These are phyloP conservation scores for Alternaria sp. DNA, from an alignment of 2,329 filamentous ascomycete genomes.

Conservation along the genomic window DNA sequence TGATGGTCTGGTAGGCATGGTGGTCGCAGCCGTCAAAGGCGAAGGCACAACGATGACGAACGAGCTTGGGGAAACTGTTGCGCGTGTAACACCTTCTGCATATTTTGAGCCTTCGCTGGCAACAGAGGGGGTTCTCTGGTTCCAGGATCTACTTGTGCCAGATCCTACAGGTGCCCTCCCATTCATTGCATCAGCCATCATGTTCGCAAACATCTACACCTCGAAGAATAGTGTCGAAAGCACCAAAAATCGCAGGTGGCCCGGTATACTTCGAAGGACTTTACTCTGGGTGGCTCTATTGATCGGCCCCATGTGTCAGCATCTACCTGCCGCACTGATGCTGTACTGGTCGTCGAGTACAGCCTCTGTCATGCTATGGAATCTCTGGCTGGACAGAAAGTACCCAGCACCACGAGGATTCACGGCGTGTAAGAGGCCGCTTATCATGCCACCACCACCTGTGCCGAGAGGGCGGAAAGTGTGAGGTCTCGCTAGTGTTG, in stretches of 20 bases:
- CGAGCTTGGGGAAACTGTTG: conserved; percentile 10
- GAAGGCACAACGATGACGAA: conserved; percentile 2
- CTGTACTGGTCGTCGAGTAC: conserved; percentile 51
- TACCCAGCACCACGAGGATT: conserved; percentile 35
- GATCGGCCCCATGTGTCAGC: conserved; percentile 42
- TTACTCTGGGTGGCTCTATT: conserved; percentile 39
- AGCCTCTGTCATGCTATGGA: conserved; percentile 42
- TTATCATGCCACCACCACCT: conserved; percentile 27
- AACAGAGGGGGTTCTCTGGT: conserved; percentile 67
- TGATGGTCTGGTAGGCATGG: conserved; percentile 41
- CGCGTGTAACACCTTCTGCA: conserved; percentile 14
- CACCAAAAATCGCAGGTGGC: conserved; percentile 15
- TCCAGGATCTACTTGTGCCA: conserved; percentile 61
- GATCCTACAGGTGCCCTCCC: conserved; percentile 61
- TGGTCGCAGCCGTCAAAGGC: conserved; percentile 15
- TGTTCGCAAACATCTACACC: conserved; percentile 56
- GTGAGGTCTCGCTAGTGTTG: neutral
- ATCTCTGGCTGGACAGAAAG: conserved; percentile 40
- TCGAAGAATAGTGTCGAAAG: conserved; percentile 27
- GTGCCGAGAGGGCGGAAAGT: conserved; percentile 8
- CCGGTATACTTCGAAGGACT: conserved; percentile 28
- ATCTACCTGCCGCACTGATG: conserved; percentile 51
- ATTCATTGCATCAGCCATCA: conserved; percentile 55
- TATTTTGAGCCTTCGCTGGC: conserved; percentile 59
- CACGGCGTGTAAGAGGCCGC: conserved; percentile 36